Evolutionary conservation across 495 filamentous ascomycete species (phyloP).

Genomic region (Choiromyces venosus): DNA sequence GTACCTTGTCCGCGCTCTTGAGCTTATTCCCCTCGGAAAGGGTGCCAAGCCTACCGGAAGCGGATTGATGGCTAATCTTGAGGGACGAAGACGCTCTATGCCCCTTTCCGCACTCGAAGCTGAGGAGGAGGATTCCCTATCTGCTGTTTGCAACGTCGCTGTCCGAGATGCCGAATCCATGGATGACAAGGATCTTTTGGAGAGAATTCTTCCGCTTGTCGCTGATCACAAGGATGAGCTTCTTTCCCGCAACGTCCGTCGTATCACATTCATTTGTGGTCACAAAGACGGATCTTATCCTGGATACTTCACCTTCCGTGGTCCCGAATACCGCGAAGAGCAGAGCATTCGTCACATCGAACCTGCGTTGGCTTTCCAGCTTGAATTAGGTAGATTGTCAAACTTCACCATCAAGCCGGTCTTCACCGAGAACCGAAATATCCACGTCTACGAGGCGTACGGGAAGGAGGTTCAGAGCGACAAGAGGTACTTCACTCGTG

Average conservation of each 20-base stretch:
- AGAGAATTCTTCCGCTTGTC: slow-evolving; percentile 66
- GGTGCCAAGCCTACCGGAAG: slow-evolving; percentile 31
- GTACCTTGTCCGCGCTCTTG: slow-evolving; percentile 69
- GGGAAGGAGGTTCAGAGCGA: slow-evolving; percentile 91
- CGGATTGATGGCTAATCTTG: slow-evolving; percentile 65
- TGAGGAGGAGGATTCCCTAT: slow-evolving; percentile 64
- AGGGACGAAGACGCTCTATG: slow-evolving; percentile 61
- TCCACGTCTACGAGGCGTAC: slow-evolving; percentile 94
- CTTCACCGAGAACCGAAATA: slow-evolving; percentile 98
- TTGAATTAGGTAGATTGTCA: slow-evolving; percentile 84
- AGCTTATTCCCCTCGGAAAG: slow-evolving; percentile 60
- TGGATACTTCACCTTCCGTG: slow-evolving; percentile 96
- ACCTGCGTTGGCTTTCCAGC: slow-evolving; percentile 94
- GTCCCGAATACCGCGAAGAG: slow-evolving; percentile 82
- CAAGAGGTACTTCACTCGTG: slow-evolving; percentile 96
- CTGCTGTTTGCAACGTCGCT: slow-evolving; percentile 85
- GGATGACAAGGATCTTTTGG: slow-evolving; percentile 74
- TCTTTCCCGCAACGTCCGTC: slow-evolving; percentile 69
- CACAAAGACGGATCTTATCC: slow-evolving; percentile 92
- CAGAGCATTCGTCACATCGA: slow-evolving; percentile 94
- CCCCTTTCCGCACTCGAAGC: slow-evolving; percentile 47
- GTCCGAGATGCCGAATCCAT: slow-evolving; percentile 82
- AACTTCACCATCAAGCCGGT: slow-evolving; percentile 98
- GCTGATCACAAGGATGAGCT: slow-evolving; percentile 81
- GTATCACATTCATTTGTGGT: slow-evolving; percentile 93